A percentile compares a stretch with the other conserved stretches of the same genome.
Evolutionary conservation across 2,329 filamentous ascomycete species (phyloP).

Genomic region (Aspergillus sp.): DNA sequence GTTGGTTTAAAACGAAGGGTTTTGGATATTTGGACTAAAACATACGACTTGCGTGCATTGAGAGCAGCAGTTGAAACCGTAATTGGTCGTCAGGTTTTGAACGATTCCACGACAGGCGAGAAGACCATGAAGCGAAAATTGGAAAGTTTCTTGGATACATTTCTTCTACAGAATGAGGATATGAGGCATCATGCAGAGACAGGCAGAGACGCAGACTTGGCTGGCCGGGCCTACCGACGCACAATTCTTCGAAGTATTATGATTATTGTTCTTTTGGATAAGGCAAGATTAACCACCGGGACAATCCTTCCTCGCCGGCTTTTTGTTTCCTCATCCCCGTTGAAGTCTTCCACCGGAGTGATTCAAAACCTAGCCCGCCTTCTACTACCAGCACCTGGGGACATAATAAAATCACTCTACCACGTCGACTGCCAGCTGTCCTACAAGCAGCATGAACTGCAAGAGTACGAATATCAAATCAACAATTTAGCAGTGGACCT

Average conservation of each 20-base stretch:
- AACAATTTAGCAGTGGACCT: conserved; percentile 59
- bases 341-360: conserved; percentile 54
- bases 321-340: conserved; percentile 47
- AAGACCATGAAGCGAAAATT: conserved; percentile 38
- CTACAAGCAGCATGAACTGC: conserved; percentile 52
- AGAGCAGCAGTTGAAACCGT: conserved; percentile 54
- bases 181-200: conserved; percentile 22
- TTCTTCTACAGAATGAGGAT: conserved; percentile 57
- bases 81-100: conserved; percentile 49
- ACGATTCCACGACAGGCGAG: conserved; percentile 9
- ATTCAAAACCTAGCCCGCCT: conserved; percentile 49
- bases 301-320: conserved; percentile 37
- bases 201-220: conserved; percentile 36
- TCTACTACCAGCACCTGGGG: conserved; percentile 55
- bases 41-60: conserved; percentile 50
- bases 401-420: conserved; percentile 50
- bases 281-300: conserved; percentile 39
- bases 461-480: conserved; percentile 56
- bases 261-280: conserved; percentile 57
- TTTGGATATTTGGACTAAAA: conserved; percentile 53
- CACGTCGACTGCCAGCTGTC: conserved; percentile 54
- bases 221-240: conserved; percentile 49
- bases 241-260: conserved; percentile 56
- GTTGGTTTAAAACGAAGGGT: conserved; percentile 55
- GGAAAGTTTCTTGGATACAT: conserved; percentile 52